phyloP scores from a whole-genome alignment of 1,284 basidiomycete genomes.

The Neotropicomus parvogracilis region DNA sequence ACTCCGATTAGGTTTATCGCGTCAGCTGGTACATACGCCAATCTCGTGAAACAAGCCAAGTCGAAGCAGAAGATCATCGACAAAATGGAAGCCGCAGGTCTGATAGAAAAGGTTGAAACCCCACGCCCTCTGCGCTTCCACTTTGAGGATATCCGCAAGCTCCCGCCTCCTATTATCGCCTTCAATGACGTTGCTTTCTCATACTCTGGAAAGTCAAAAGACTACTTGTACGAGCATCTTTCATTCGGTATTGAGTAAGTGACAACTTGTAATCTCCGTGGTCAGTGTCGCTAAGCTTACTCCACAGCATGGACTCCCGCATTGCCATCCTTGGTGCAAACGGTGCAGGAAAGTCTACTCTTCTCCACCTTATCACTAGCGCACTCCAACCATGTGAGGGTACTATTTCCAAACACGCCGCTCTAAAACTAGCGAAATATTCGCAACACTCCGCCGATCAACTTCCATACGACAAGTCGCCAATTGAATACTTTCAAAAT shows the following conservation, averaged over 20 bases:
- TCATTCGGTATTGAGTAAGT: constrained; percentile 92
- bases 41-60: constrained; percentile 97
- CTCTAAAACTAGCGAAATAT: constrained; percentile 94
- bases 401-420: constrained; percentile 83
- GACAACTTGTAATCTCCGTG: constrained; percentile 33
- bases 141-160: constrained; percentile 92
- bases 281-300: constrained; percentile 6
- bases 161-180: constrained; percentile 96
- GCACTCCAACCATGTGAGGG: constrained; percentile 80
- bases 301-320: constrained; percentile 84
- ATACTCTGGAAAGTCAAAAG: constrained; percentile 85
- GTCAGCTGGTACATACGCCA: constrained; percentile 97
- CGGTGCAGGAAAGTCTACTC: constrained; percentile 96
- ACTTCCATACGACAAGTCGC: constrained; percentile 88
- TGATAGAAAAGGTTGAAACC: constrained; percentile 85
- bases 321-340: constrained; percentile 98
- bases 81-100: constrained; percentile 99
- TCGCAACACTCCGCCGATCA: constrained; percentile 99
- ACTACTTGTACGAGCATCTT: constrained; percentile 86
- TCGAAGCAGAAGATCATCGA: constrained; percentile 99
- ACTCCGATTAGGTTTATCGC: constrained; percentile 77
- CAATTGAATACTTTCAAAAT: constrained; percentile 92
- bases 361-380: constrained; percentile 92
- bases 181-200: constrained; percentile 94
- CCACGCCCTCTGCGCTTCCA: constrained; percentile 83